phyloP scores from a whole-genome alignment of 2,329 filamentous ascomycete species.

The Fusarium redolens region DNA sequence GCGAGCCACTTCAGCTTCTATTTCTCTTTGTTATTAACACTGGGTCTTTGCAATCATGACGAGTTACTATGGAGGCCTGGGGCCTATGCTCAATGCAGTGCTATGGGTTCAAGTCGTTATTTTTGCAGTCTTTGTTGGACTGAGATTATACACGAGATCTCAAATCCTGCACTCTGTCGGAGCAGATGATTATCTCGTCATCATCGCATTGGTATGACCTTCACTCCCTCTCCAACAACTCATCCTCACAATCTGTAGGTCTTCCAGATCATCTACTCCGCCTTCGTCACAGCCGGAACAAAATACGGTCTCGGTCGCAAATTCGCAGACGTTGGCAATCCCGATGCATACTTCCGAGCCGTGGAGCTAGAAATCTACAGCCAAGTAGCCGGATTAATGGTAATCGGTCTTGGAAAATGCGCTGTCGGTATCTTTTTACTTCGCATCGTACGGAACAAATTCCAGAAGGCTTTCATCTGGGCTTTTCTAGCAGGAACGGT shows the following conservation, averaged over 20 bases:
- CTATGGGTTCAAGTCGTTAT: constrained; percentile 24
- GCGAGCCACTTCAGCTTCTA: not conserved
- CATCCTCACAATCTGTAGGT: not conserved
- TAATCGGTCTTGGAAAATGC: constrained; percentile 17
- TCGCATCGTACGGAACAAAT: constrained; percentile 10
- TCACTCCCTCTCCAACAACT: not conserved
- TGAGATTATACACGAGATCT: constrained; percentile 16
- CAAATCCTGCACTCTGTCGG: constrained; percentile 9
- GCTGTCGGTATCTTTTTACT: constrained; percentile 23
- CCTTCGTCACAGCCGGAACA: constrained; percentile 16
- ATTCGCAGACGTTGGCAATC: constrained; percentile 6
- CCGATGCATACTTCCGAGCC: constrained; percentile 12
- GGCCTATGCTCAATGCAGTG: constrained; percentile 22
- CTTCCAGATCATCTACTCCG: constrained; percentile 20
- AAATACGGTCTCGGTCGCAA: constrained; percentile 13
- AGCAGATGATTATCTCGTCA: constrained; percentile 17
- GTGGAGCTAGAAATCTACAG: constrained; percentile 16
- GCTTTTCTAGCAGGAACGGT: not conserved
- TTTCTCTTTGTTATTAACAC: not conserved
- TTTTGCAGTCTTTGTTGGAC: constrained; percentile 6
- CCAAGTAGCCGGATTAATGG: constrained; percentile 1
- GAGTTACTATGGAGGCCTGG: constrained; percentile 19
- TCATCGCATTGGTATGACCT: not conserved
- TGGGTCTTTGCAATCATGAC: not conserved
- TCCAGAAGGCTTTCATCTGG: constrained; percentile 24